These are phyloP conservation scores for Malassezia psittaci DNA, from an alignment of 1,284 basidiomycete species.

Conservation along the genomic window DNA sequence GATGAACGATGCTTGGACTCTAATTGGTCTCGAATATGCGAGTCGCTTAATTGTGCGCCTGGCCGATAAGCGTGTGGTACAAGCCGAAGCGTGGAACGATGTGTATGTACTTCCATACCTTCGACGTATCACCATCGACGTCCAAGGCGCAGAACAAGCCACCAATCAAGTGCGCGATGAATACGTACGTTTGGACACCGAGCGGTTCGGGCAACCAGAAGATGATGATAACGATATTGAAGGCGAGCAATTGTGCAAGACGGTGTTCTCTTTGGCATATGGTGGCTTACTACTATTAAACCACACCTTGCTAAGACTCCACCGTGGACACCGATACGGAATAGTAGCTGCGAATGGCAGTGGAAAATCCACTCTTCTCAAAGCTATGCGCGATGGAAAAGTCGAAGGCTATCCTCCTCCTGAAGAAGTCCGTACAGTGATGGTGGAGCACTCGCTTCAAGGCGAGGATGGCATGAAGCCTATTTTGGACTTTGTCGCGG, in stretches of 20 bases:
- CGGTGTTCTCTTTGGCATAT: conserved; percentile 89
- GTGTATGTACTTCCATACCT: conserved; percentile 48
- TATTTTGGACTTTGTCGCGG: conserved; percentile 77
- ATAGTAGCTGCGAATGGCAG: conserved; percentile 91
- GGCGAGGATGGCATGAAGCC: conserved; percentile 73
- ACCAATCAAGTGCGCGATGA: conserved; percentile 35
- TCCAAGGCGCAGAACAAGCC: conserved; percentile 29
- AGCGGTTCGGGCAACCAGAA: conserved; percentile 40
- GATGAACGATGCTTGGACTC: conserved; percentile 34
- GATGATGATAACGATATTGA: conserved; percentile 60
- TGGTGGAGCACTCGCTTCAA: conserved; percentile 92
- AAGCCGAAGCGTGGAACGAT: conserved; percentile 42
- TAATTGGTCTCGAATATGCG: conserved; percentile 35
- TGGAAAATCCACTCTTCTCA: conserved; percentile 92
- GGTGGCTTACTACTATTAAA: conserved; percentile 89
- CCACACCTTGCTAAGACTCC: conserved; percentile 80
- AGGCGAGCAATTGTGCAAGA: conserved; percentile 70
- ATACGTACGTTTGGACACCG: conserved; percentile 38
- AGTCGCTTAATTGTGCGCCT: conserved; percentile 34
- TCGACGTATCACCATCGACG: conserved; percentile 44
- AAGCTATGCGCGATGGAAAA: conserved; percentile 86
- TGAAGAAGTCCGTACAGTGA: conserved; percentile 72
- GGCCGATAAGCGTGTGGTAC: conserved; percentile 43
- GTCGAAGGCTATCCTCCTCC: conserved; percentile 88
- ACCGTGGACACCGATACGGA: conserved; percentile 79